Conservation (phyloP, 305 asterid species). For the Fraxinus platypoda region DNA sequence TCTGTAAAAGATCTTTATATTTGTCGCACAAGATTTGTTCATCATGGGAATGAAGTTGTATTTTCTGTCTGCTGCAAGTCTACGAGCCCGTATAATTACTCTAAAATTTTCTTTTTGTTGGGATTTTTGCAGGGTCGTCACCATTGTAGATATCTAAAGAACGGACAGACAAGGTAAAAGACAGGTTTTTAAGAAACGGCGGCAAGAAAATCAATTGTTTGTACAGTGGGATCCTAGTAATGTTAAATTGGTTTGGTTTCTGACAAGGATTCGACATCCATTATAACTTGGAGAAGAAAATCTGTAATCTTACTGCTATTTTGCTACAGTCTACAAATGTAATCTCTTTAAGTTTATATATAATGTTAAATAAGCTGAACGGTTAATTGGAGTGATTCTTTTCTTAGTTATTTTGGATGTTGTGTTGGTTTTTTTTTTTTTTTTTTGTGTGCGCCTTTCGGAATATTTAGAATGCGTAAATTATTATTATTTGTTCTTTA, state of each 20-base stretch:
- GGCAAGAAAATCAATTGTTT: conserved; percentile 20
- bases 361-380: conserved; percentile 16
- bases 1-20: background rate
- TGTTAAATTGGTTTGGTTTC: conserved; percentile 16
- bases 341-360: conserved; percentile 2
- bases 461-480: too few species aligned
- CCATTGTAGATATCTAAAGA: conserved; percentile 32
- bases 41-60: background rate
- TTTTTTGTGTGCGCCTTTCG: too few species aligned
- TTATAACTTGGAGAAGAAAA: conserved; percentile 4
- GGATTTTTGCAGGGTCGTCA: conserved; percentile 28
- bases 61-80: background rate
- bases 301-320: conserved; percentile 6
- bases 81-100: background rate
- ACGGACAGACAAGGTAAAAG: conserved; percentile 19
- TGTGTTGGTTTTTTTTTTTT: too few species aligned
- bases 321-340: background rate
- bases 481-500: too few species aligned
- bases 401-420: background rate
- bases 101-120: background rate
- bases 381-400: background rate
- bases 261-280: conserved; percentile 6
- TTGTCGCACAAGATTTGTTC: background rate
- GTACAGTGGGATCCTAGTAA: conserved; percentile 20
- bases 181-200: conserved; percentile 14